phyloP scores from a whole-genome alignment of 164 flowering plant species.

The Aristolochia californica region DNA sequence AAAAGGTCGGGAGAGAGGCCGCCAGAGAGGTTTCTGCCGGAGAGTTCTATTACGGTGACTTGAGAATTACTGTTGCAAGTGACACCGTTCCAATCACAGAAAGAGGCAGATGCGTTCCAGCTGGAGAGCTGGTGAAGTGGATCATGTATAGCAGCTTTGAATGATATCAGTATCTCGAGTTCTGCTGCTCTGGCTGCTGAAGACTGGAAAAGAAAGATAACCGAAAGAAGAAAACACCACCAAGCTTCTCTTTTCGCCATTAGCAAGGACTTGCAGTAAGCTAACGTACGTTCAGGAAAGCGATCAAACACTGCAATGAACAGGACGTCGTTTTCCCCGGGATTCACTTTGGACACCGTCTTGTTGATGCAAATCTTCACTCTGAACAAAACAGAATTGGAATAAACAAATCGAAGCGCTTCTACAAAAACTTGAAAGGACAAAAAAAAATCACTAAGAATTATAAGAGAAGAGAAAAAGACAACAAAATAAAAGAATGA shows the following conservation, averaged over 20 bases:
- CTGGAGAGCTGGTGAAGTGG: conserved; percentile 33
- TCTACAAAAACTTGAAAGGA: no score
- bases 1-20: conserved; percentile 30
- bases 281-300: no score
- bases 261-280: no score
- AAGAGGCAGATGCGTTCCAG: conserved; percentile 37
- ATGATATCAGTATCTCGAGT: conserved; percentile 34
- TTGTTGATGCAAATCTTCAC: no score
- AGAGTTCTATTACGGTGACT: conserved; percentile 35
- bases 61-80: conserved; percentile 38
- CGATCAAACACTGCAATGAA: no score
- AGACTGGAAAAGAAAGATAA: conserved; percentile 11
- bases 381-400: no score
- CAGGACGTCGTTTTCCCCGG: no score
- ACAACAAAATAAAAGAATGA: no score
- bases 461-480: no score
- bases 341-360: no score
- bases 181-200: conserved; percentile 19
- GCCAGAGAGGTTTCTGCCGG: conserved; percentile 61
- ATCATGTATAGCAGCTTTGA: conserved; percentile 48
- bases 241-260: conserved; percentile 9
- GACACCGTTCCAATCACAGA: conserved; percentile 63
- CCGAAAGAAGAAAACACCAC: conserved; percentile 2
- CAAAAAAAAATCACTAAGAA: no score
- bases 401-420: no score